phyloP scores from a whole-genome alignment of 768 basidiomycete genomes.

The Tylopilus intermedius region DNA sequence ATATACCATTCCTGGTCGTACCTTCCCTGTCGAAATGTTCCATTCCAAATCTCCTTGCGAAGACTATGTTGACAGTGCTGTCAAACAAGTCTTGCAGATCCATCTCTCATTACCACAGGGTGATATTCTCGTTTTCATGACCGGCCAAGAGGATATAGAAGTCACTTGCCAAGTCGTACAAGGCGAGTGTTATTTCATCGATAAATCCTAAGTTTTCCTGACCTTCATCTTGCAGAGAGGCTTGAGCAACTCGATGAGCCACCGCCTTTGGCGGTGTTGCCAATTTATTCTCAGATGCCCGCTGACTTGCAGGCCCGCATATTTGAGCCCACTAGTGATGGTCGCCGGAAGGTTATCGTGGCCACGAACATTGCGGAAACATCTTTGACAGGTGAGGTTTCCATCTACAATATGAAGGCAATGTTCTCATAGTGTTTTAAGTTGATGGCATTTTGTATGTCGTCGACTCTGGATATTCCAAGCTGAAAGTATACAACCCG shows the following conservation, averaged over 20 bases:
- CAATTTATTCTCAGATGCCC: slow-evolving; percentile 99
- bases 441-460: slow-evolving; percentile 98
- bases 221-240: slow-evolving; percentile 57
- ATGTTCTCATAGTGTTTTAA: slow-evolving; percentile 26
- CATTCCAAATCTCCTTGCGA: slow-evolving; percentile 98
- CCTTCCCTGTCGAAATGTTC: slow-evolving; percentile 96
- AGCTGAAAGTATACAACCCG: slow-evolving; percentile 98
- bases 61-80: slow-evolving; percentile 96
- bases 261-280: slow-evolving; percentile 80
- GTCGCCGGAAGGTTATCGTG: slow-evolving; percentile 93
- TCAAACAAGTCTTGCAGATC: slow-evolving; percentile 96
- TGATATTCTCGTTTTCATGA: slow-evolving; percentile 98
- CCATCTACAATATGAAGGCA: too few species aligned
- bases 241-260: slow-evolving; percentile 90
- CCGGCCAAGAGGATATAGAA: slow-evolving; percentile 98
- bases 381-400: slow-evolving; percentile 72
- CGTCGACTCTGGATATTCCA: slow-evolving; percentile 94
- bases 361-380: slow-evolving; percentile 99
- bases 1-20: slow-evolving; percentile 91
- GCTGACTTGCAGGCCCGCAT: slow-evolving; percentile 98
- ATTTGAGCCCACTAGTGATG: slow-evolving; percentile 90
- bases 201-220: neutral
- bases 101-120: slow-evolving; percentile 90
- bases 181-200: slow-evolving; percentile 43
- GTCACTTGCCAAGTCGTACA: slow-evolving; percentile 91